Evolutionary conservation across 2,329 filamentous ascomycete species (phyloP).

Genomic region (Aaosphaeria pasadenensis): DNA sequence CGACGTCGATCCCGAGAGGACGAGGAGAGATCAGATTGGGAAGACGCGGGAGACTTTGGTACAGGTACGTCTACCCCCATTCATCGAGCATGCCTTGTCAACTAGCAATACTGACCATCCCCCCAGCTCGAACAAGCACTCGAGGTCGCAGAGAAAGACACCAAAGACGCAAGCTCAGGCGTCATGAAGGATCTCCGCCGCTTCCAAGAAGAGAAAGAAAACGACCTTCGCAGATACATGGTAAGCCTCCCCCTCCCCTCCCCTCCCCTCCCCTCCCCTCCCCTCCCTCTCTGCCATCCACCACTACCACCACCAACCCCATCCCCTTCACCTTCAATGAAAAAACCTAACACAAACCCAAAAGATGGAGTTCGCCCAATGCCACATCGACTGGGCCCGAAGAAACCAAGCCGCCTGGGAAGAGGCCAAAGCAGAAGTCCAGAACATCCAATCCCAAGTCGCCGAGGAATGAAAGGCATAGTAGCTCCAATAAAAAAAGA

Average conservation of each 20-base stretch:
- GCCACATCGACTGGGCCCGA: slow-evolving; percentile 90
- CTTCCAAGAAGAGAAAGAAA: slow-evolving; percentile 94
- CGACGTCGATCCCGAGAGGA: slow-evolving; percentile 92
- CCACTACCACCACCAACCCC: slow-evolving; percentile 3
- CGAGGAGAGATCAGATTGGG: slow-evolving; percentile 86
- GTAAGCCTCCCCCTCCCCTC: slow-evolving; percentile 51
- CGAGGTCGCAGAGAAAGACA: slow-evolving; percentile 82
- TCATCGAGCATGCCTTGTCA: not conserved
- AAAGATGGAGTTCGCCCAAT: slow-evolving; percentile 86
- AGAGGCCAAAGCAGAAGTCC: slow-evolving; percentile 80
- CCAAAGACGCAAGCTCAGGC: slow-evolving; percentile 85
- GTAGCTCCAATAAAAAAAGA: no score
- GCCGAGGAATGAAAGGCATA: not conserved
- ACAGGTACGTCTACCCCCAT: slow-evolving; percentile 41
- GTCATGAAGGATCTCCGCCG: slow-evolving; percentile 86
- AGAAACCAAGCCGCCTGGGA: slow-evolving; percentile 91
- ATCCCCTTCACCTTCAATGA: not conserved
- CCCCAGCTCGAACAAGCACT: slow-evolving; percentile 85
- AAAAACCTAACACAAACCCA: not conserved
- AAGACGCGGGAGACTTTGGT: slow-evolving; percentile 88
- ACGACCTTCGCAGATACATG: slow-evolving; percentile 92
- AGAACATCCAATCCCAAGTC: slow-evolving; percentile 66
- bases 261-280: slow-evolving; percentile 8
- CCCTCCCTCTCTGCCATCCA: not conserved
- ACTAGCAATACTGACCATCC: slow-evolving; percentile 5